Percentiles rank a stretch among this genome's conserved stretches.
These are phyloP conservation scores for Polysphondylium violaceum DNA, from an alignment of 78 protist genomes.

Conservation along the genomic window DNA sequence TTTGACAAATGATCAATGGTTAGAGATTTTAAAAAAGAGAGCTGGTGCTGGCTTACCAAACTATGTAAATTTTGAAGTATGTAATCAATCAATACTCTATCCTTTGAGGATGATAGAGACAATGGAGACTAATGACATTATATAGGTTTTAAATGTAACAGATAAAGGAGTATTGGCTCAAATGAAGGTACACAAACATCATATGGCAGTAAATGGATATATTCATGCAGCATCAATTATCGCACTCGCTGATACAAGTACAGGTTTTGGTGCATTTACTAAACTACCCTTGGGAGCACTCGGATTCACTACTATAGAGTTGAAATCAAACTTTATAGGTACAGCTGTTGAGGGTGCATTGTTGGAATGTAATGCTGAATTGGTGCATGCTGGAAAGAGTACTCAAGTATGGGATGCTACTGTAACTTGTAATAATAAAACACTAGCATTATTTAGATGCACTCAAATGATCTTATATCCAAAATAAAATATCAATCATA, in stretches of 20 bases:
- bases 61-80: slow-evolving; percentile 35
- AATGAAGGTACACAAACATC: slow-evolving; percentile 26
- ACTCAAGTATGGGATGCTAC: slow-evolving; percentile 76
- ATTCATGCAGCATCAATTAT: slow-evolving; percentile 64
- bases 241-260: slow-evolving; percentile 58
- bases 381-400: slow-evolving; percentile 37
- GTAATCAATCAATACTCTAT: background rate
- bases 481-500: no score
- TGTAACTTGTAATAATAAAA: background rate
- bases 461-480: slow-evolving; percentile 62
- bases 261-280: slow-evolving; percentile 53
- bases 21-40: slow-evolving; percentile 20
- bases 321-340: slow-evolving; percentile 53
- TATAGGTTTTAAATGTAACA: slow-evolving; percentile 1
- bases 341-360: slow-evolving; percentile 36
- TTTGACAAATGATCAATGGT: slow-evolving; percentile 47
- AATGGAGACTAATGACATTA: background rate
- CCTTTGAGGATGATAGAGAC: background rate
- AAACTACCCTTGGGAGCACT: slow-evolving; percentile 38
- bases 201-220: slow-evolving; percentile 66
- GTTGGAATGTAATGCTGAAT: slow-evolving; percentile 1
- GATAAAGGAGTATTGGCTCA: background rate
- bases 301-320: slow-evolving; percentile 72
- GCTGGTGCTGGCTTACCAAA: slow-evolving; percentile 64
- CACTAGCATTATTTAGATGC: slow-evolving; percentile 61